A percentile compares a stretch with the other conserved stretches of the same genome.
phyloP scores from a whole-genome alignment of 192 early-diverging fungal species.

The Irineochytrium annulatum region DNA sequence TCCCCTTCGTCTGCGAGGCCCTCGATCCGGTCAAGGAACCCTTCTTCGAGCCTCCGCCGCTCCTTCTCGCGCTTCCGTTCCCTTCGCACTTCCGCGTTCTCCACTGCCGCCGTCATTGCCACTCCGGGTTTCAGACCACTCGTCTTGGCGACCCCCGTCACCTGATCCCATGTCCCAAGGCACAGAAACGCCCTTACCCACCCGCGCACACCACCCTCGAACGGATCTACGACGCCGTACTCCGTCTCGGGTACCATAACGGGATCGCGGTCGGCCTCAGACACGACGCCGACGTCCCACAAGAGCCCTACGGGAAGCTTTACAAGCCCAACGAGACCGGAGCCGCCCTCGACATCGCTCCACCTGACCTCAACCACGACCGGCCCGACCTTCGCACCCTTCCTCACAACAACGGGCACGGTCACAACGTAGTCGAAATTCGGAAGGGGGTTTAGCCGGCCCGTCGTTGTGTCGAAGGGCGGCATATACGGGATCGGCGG shows the following conservation, averaged over 20 bases:
- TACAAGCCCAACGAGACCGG: neutral
- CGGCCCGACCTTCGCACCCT: no score
- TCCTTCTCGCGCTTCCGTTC: neutral
- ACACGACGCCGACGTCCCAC: neutral
- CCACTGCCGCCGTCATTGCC: no score
- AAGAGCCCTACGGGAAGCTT: no score
- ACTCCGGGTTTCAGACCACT: neutral
- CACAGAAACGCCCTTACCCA: conserved; percentile 35
- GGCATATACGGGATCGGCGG: conserved; percentile 33
- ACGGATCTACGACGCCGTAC: conserved; percentile 41
- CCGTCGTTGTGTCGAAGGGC: conserved; percentile 36
- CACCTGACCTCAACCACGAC: neutral
- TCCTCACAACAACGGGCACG: no score
- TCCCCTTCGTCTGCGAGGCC: neutral
- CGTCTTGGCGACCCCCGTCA: conserved; percentile 5
- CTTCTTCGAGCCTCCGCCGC: neutral
- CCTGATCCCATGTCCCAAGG: conserved; percentile 37
- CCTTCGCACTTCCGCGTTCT: neutral
- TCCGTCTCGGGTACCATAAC: conserved; percentile 40
- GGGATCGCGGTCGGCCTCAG: neutral
- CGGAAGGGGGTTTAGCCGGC: conserved; percentile 22
- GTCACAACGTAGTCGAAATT: conserved; percentile 37
- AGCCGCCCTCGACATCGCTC: neutral
- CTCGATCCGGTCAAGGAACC: neutral
- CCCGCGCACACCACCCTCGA: conserved; percentile 33